Evolutionary conservation across 169 alveolate genomes (phyloP), one percentile per base, ranked within the genome.

Genomic region (Perkinsus chesapeaki): DNA sequence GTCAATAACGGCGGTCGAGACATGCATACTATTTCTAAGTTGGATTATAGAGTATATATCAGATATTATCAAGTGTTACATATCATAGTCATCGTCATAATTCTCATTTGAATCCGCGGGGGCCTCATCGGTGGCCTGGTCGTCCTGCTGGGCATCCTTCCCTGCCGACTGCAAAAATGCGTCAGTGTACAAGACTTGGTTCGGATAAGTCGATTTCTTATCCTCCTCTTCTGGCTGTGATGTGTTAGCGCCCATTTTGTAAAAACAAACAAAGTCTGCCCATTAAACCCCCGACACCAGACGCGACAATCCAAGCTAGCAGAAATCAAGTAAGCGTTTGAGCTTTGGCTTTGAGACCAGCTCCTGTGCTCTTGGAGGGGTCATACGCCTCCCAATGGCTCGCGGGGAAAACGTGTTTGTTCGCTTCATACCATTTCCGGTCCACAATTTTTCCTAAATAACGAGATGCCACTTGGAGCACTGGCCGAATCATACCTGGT

Each of bases 351-450:
- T 92, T 94, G 47, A 92, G 91, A 39, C 92, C 92, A 39, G 94
- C 82, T 60, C 93, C 39, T 39, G 93, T 92, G n/a, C 91, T 92
- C 92, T 92, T 94, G 48, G 92, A 38, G 39, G 96, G 96, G n/a
- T 94, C 93, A 91, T 94, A 94, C 91, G 91, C 73, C 90, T 94
- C 96, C 96, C 96, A 94, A 43, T 94, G 93, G 39, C 94, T 92
- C 27, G 96, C 96, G 3, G 96, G 96, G 73, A 94, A 94, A 36
- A 93, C 94, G 48, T 94, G 96, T 60, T 94, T 93, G 92, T 94
- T 94, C 94, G 39, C 93, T 93, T 94, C 96, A 73, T 94, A 94
- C 96, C 96, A 94, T 39, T 92, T 93, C 73, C 91, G 73, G 92
- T 94, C 96, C 73, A 94, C 95, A 39, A 94, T 48, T 91, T 94